Evolutionary conservation across 164 flowering plant genomes (phyloP), one percentile per base, ranked within the genome.

Genomic region (Magnolia sinica): DNA sequence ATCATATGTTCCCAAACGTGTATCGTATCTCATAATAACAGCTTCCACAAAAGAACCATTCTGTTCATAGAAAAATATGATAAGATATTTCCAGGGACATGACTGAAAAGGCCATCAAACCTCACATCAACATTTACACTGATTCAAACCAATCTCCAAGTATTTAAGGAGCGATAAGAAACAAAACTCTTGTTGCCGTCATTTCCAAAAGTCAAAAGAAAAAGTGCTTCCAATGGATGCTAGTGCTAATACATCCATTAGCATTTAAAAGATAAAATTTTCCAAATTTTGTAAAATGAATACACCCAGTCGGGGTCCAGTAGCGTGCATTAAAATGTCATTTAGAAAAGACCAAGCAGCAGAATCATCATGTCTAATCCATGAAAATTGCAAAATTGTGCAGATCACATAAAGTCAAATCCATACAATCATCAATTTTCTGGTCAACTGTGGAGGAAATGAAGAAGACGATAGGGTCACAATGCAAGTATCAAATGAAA

Each of bases 21-120:
- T 79, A 76, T 96, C 99, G 82, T 96, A 96, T 79, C 91, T 88
- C 99, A 94, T 96, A 19, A 96, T 88, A 68, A 96, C 99, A 78
- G 97, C 92, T 84, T 96, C 99, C 77, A 96, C 93, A 80, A 84
- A 89, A 76, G 91, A 87, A 59, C 98, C 98, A 88, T 84, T 92
- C 99, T 96, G 80, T 24, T 14, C 31, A 79, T 14, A 58, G 51
- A 3, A 64, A 63, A 9, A 16, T 8, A 55, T 14, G 7, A 68
- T 16, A 68, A 27, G 20, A 66, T 66, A 5, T 8, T 22, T 20
- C 11, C 37, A 66, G 13, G 8, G 37, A 66, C 45, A 23, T 24
- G 31, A 24, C 23, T 24, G 3, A 66, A 66, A 66, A 20, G 51
- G 11, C 11, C 19, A 69, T 7, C 8, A 69, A 50, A 31, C 3